Evolutionary conservation across 805 yeast genomes (phyloP).

Genomic region (Torulaspora quercuum): DNA sequence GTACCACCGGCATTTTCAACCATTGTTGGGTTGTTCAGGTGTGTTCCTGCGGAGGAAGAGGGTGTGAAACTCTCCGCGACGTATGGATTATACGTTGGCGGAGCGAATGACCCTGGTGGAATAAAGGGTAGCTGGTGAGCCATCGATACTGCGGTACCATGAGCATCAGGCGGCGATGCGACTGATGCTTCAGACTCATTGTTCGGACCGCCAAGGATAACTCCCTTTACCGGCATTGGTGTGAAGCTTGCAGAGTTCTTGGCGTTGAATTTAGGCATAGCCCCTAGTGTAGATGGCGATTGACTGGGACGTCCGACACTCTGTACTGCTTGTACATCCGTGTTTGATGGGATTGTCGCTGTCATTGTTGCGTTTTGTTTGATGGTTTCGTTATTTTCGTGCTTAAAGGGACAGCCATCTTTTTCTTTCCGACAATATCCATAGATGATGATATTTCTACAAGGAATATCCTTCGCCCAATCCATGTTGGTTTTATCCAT

Average conservation of each 20-base stretch:
- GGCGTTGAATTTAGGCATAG: slow-evolving; percentile 45
- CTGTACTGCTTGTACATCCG: slow-evolving; percentile 3
- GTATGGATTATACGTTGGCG: slow-evolving; percentile 35
- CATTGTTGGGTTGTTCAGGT: slow-evolving; percentile 12
- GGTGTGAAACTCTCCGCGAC: slow-evolving; percentile 33
- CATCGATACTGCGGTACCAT: slow-evolving; percentile 5
- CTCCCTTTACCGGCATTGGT: slow-evolving; percentile 36
- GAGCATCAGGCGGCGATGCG: slow-evolving; percentile 2
- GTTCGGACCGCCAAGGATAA: slow-evolving; percentile 5
- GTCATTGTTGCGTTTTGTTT: slow-evolving; percentile 11
- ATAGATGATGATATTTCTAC: slow-evolving; percentile 78
- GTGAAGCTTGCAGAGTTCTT: slow-evolving; percentile 54
- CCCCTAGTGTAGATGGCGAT: slow-evolving; percentile 15
- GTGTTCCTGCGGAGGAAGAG: slow-evolving; percentile 26
- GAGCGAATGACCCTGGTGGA: slow-evolving; percentile 10
- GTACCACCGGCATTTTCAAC: slow-evolving; percentile 3
- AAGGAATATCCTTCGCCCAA: slow-evolving; percentile 71
- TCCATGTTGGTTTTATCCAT: slow-evolving; percentile 38
- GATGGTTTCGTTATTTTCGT: slow-evolving; percentile 42
- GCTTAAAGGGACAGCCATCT: slow-evolving; percentile 82
- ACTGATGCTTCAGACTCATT: slow-evolving; percentile 4
- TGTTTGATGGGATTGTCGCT: slow-evolving; percentile 6
- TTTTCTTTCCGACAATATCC: slow-evolving; percentile 86
- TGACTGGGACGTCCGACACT: slow-evolving; percentile 1
- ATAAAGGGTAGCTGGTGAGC: slow-evolving; percentile 8